Evolutionary conservation across 2,329 filamentous ascomycete genomes (phyloP).

Genomic region (Phialophora tarda): DNA sequence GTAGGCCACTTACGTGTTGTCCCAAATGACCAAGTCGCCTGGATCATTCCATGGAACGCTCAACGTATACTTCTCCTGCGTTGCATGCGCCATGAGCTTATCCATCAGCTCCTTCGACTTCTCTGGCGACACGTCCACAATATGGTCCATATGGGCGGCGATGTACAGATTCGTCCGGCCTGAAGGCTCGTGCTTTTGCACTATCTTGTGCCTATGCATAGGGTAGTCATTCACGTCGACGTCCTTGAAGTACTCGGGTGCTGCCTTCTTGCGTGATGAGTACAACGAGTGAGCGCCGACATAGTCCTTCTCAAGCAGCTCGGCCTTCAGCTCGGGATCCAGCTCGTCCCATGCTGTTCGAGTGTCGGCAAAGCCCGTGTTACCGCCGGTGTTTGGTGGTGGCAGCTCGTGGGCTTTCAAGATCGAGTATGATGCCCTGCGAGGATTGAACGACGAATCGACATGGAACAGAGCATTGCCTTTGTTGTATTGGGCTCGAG

Average conservation of each 20-base stretch:
- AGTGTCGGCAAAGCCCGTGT: conserved; percentile 61
- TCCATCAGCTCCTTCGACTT: conserved; percentile 48
- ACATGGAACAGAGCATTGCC: conserved; percentile 61
- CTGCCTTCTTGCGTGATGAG: conserved; percentile 59
- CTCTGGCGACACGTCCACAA: conserved; percentile 51
- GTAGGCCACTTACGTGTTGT: conserved; percentile 53
- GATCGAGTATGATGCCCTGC: conserved; percentile 59
- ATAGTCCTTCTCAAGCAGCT: conserved; percentile 51
- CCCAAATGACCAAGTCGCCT: conserved; percentile 63
- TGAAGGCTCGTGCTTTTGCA: conserved; percentile 59
- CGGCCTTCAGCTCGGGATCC: conserved; percentile 44
- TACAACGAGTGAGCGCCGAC: conserved; percentile 58
- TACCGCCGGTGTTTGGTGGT: conserved; percentile 55
- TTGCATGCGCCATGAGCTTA: conserved; percentile 52
- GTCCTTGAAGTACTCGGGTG: conserved; percentile 57
- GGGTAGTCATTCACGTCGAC: conserved; percentile 49
- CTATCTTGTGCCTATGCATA: conserved; percentile 55
- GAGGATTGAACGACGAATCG: conserved; percentile 63
- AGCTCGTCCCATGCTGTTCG: conserved; percentile 59
- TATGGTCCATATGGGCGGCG: conserved; percentile 59
- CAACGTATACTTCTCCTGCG: conserved; percentile 55
- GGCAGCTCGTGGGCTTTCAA: conserved; percentile 59
- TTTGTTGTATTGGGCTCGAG: conserved; percentile 37
- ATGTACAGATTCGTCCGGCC: conserved; percentile 61
- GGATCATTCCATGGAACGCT: conserved; percentile 56